phyloP scores from a whole-genome alignment of 495 filamentous ascomycete species.

The Usnea hakonensis region DNA sequence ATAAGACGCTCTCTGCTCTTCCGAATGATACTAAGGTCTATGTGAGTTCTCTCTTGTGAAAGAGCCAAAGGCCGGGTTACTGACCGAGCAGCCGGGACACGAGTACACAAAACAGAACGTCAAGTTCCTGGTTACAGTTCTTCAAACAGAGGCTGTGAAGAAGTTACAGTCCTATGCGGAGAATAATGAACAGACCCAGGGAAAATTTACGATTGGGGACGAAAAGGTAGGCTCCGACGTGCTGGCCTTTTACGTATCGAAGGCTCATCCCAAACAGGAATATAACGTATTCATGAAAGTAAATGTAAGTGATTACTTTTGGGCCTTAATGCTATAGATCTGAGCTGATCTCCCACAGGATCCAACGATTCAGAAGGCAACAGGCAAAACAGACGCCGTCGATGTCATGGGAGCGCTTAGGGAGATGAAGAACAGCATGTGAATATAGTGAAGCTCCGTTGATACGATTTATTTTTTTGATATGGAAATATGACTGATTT shows the following conservation, averaged over 20 bases:
- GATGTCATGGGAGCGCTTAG: constrained; percentile 80
- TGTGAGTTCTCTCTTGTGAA: constrained; percentile 41
- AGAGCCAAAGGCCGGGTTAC: neutral
- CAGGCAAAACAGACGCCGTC: constrained; percentile 72
- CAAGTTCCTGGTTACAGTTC: constrained; percentile 69
- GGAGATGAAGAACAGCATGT: constrained; percentile 83
- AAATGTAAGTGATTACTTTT: constrained; percentile 48
- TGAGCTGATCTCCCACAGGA: constrained; percentile 45
- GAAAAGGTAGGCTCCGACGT: constrained; percentile 63
- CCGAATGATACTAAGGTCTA: constrained; percentile 93
- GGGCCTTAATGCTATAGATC: neutral
- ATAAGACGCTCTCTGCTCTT: constrained; percentile 69
- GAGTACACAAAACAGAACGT: constrained; percentile 95
- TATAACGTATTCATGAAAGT: constrained; percentile 98
- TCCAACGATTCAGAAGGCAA: constrained; percentile 73
- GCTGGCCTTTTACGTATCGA: neutral
- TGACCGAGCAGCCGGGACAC: constrained; percentile 63
- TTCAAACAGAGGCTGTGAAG: constrained; percentile 61
- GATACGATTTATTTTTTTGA: neutral
- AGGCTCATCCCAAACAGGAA: constrained; percentile 42
- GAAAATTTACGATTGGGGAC: constrained; percentile 93
- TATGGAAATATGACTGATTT: neutral
- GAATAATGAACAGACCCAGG: constrained; percentile 78
- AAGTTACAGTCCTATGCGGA: constrained; percentile 70
- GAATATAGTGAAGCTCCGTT: constrained; percentile 16